Base-by-base conservation (phyloP, 345 rosid species). In the Jatropha curcas region DNA sequence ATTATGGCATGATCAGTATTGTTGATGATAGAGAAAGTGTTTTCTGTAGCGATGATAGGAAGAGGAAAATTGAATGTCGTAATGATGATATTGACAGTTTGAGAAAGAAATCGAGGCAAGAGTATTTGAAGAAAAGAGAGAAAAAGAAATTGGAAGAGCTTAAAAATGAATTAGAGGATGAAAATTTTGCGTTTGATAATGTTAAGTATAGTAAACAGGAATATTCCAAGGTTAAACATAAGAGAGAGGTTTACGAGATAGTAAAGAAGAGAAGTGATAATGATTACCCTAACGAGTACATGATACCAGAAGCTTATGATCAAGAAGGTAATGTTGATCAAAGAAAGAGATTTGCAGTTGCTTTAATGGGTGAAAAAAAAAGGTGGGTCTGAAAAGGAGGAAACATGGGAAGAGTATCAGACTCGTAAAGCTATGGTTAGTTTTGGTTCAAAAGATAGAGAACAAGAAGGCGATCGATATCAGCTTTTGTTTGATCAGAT, bases 401-500 rank as follows among this genome's bases (percentile, higher is more conserved):
- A 64, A 33, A 0, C 68, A 0, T 64, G 68, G 68, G 68, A 64
- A 9, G 68, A 39, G 13, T 13, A 41, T 24, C 68, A 64, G 16
- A 33, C 5, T 14, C 2, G 68, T 1, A 64, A 41, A 19, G 68
- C 30, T 1, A 41, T 10, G 11, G 5, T 61, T 12, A 17, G 20
- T 7, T 60, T 62, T 10, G 46, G 67, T 7, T 11, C 51, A 24
- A 63, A 63, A 27, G 1, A 63, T 22, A 20, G 27, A 37, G 12
- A 63, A 10, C 25, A n/a, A 3, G 16, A 2, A 63, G 22, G 31
- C 41, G 68, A 64, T 19, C n/a, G 41, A 22, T 64, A 64, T 43
- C 68, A 41, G 31, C 27, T 64, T 63, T 14, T 41, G 68, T 64
- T 39, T 64, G 52, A 64, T 11, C 52, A 25, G 11, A n/a, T 41